Evolutionary conservation across 805 yeast species (phyloP).

Genomic region (Kuraishia cidri): DNA sequence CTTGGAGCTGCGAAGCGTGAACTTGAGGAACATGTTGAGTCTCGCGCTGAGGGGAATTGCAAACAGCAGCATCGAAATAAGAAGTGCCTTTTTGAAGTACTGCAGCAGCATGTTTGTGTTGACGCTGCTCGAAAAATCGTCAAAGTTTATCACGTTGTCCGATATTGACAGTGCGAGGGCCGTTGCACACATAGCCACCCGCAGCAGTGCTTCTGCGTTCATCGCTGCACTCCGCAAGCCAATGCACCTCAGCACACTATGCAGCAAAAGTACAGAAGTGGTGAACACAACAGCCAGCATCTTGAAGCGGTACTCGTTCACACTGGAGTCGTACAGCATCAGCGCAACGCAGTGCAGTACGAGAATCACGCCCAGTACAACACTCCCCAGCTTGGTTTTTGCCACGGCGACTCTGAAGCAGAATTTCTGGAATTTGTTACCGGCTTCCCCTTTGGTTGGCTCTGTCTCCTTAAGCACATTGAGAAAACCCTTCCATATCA

Average conservation of each 20-base stretch:
- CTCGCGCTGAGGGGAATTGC: constrained; percentile 64
- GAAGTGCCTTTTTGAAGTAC: constrained; percentile 56
- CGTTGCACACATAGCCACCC: constrained; percentile 39
- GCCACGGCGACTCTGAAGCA: constrained; percentile 48
- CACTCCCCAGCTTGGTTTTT: constrained; percentile 30
- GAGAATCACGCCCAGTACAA: constrained; percentile 33
- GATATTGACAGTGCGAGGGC: constrained; percentile 36
- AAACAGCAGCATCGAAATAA: constrained; percentile 50
- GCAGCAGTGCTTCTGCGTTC: constrained; percentile 32
- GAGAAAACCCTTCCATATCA: constrained; percentile 80
- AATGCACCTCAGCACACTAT: too few relatives aligned
- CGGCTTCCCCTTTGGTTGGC: constrained; percentile 31
- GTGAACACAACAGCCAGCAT: constrained; percentile 40
- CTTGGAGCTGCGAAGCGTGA: constrained; percentile 78
- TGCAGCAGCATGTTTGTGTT: too few relatives aligned
- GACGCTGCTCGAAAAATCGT: constrained; percentile 42
- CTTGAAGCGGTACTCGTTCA: constrained; percentile 27
- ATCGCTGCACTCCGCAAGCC: constrained; percentile 41
- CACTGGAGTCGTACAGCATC: constrained; percentile 33
- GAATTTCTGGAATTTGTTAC: constrained; percentile 27
- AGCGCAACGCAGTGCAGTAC: constrained; percentile 53
- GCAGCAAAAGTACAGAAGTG: too few relatives aligned
- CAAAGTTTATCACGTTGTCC: constrained; percentile 57
- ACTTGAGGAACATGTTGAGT: constrained; percentile 64
- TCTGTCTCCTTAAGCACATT: constrained; percentile 54